Evolutionary conservation across 352 stramenopile species (phyloP).

Genomic region (Phytopythium chamaehyphon): DNA sequence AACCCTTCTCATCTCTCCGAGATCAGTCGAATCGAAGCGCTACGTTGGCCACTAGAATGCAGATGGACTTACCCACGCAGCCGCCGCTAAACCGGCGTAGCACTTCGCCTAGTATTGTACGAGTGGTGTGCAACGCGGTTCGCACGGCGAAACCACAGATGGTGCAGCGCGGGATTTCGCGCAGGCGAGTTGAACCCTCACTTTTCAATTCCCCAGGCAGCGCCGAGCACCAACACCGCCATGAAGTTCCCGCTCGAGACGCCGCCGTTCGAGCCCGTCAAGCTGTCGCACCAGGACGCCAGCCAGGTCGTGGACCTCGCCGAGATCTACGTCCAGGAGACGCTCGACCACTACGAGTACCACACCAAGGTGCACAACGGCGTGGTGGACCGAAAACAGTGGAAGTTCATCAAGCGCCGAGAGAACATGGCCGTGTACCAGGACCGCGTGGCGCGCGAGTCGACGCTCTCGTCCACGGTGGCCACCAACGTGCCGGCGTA

Average conservation of each 20-base stretch:
- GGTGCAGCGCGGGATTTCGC: background rate
- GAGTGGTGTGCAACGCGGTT: too few relatives aligned
- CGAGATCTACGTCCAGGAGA: conserved; percentile 6
- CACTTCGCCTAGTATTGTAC: too few relatives aligned
- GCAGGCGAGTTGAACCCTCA: background rate
- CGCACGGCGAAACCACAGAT: background rate
- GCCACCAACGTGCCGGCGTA: conserved; percentile 4
- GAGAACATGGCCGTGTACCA: conserved; percentile 15
- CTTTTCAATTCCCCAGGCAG: background rate
- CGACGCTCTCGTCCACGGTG: conserved; percentile 2
- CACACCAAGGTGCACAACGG: conserved; percentile 6
- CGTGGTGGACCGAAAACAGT: conserved; percentile 6
- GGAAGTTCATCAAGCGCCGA: conserved; percentile 13
- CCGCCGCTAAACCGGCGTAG: too few relatives aligned
- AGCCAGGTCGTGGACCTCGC: conserved; percentile 1
- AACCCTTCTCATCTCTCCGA: too few relatives aligned
- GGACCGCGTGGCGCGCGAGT: conserved; percentile 8
- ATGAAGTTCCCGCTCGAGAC: conserved; percentile 18
- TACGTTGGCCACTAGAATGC: too few relatives aligned
- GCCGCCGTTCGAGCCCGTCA: conserved; percentile 8
- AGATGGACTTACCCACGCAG: too few relatives aligned
- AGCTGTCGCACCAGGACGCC: conserved; percentile 6
- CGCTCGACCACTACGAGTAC: conserved; percentile 7
- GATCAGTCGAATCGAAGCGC: too few relatives aligned
- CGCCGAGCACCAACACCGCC: background rate